Base-by-base conservation (phyloP, 78 protist genomes). In the Dictyostelium brefeldianum region DNA sequence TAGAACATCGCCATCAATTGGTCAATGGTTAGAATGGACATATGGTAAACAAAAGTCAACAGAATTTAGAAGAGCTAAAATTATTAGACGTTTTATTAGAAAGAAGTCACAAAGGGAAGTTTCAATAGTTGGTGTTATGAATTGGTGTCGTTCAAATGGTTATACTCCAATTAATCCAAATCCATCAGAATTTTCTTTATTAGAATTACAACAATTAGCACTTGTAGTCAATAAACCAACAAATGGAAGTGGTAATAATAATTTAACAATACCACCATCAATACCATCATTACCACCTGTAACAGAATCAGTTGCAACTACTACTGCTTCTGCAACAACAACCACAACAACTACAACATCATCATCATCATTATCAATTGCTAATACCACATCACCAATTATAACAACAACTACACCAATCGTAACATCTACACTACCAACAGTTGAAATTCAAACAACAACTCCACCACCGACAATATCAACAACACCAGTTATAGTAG, bases 21-120 rank as follows among this genome's bases (percentile, higher is more conserved):
- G 43, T 0, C 51, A 77, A 27, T 87, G 92, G 92, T n/a, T 70
- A 6, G 10, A 57, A 48, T 87, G 92, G 92, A 65, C 75, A 2
- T 12, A 22, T 29, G 92, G 92, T 50, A 87, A 87, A 77, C 92
- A 87, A 47, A 77, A 64, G 36, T 87, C 65, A 20, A 87, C 79
- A 20, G 92, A 87, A 57, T 84, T 56, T 57, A 29, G 91, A 10
- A 41, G 92, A 9, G 22, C 74, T 18, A 87, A 87, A 62, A 11
- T 48, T 48, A 77, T 87, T 57, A 74, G 43, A 46, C 22, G 29
- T 2, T 17, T 15, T 43, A 31, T 87, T 2, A 87, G 29, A 7
- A 62, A 31, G 47, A 62, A n/a, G 20, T 14, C 54, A 5, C 36
- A 54, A 31, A 65, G 69, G 4, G 59, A 36, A 9, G 41, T 87